Base-by-base conservation (phyloP, 225 moss, liverwort and hornwort genomes). In the Thuidium tamariscinum region DNA sequence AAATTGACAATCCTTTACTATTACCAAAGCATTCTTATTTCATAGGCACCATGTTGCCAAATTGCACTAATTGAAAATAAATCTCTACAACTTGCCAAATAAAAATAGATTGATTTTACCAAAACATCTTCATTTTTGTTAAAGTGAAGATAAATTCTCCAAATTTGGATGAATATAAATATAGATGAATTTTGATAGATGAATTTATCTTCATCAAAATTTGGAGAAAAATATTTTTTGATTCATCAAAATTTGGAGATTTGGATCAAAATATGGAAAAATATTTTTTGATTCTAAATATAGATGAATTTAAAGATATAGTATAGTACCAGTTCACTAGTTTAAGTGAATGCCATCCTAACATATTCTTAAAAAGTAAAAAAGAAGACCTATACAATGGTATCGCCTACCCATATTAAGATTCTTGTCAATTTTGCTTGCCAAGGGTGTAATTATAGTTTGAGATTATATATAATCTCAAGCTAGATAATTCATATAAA, bases 331-430 rank as follows among this genome's bases (percentile, higher is more conserved):
- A n/a, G n/a, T 34, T 64, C 18, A 64, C 18, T 5, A 34, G 0
- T 64, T 64, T 18, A n/a, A 19, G 16, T 19, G 3, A 19, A n/a
- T 1, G 3, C 17, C 3, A 65, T n/a, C 2, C 1, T 0, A 0
- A 0, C 1, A n/a, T 10, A 17, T 34, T 19, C 2, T 19, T 3
- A n/a, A n/a, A n/a, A n/a, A 10, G 5, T n/a, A 11, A 11, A 20
- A 19, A 10, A 20, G 4, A 63, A 59, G 23, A 23, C 8, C 2
- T 62, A 2, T 3, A 36, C 2, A 0, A 36, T 66, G 18, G 36
- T 64, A 1, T 34, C 18, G 34, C 3, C 10, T 2, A 32, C 18
- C 9, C 1, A 63, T 63, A 1, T 4, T 2, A 63, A 9, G 4
- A 34, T 9, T 63, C 17, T 2, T 17, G 1, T 4, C 34, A 34